Conservation (phyloP, 305 asterid species). For the Solanum chacoense region DNA sequence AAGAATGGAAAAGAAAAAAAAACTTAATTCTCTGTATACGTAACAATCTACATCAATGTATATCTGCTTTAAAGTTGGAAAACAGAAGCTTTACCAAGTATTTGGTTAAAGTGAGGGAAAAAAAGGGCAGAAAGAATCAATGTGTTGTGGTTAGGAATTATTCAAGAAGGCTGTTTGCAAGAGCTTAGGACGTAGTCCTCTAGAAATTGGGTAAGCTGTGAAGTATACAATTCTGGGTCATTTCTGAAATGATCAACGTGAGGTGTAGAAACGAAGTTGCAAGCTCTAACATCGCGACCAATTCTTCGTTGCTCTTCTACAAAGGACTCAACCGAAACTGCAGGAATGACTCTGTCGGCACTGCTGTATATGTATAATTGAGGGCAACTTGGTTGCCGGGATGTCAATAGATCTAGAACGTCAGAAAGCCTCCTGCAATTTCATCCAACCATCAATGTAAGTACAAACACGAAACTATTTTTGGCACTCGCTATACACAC, state of each 20-base stretch:
- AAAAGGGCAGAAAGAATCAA: not conserved
- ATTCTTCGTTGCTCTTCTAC: slow-evolving; percentile 60
- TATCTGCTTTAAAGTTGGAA: not conserved
- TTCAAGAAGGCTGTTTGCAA: slow-evolving; percentile 39
- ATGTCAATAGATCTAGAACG: slow-evolving; percentile 44
- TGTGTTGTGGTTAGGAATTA: slow-evolving; percentile 8
- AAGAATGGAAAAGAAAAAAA: not conserved
- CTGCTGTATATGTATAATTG: slow-evolving; percentile 88
- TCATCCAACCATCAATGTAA: not conserved
- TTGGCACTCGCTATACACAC: not conserved
- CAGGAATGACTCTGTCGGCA: slow-evolving; percentile 88
- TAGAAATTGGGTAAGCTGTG: slow-evolving; percentile 75
- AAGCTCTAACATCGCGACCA: slow-evolving; percentile 74
- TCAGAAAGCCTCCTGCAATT: slow-evolving; percentile 75
- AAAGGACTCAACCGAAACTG: slow-evolving; percentile 74
- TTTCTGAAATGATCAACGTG: slow-evolving; percentile 94
- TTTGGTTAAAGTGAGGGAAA: not conserved
- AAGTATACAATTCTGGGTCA: slow-evolving; percentile 63
- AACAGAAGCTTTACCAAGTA: not conserved
- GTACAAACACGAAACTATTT: not conserved
- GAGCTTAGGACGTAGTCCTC: slow-evolving; percentile 65
- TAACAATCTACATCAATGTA: not conserved
- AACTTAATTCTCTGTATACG: not conserved
- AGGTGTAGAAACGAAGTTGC: slow-evolving; percentile 77
- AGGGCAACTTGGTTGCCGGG: slow-evolving; percentile 78